Conservation (phyloP, 768 basidiomycete genomes). For the Boletus insuetus region DNA sequence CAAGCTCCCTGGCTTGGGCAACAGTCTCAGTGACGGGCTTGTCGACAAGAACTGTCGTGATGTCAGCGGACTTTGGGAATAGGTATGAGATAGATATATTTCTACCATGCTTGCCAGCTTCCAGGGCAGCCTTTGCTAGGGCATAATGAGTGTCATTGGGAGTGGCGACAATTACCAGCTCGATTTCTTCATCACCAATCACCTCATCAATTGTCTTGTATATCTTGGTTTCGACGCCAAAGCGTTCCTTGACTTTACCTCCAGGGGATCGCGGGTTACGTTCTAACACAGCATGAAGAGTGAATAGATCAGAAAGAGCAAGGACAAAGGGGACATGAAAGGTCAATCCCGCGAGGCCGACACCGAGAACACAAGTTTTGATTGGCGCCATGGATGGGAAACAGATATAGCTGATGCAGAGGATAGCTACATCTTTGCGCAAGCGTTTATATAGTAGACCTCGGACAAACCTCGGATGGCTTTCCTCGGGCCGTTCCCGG, state of each 20-base stretch:
- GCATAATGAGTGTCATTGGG: slow-evolving; percentile 73
- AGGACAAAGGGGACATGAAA: slow-evolving; percentile 83
- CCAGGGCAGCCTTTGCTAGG: slow-evolving; percentile 60
- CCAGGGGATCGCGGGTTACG: slow-evolving; percentile 59
- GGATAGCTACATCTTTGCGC: too few relatives aligned
- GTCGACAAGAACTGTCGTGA: slow-evolving; percentile 63
- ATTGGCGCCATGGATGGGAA: slow-evolving; percentile 42
- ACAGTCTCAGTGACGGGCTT: slow-evolving; percentile 70
- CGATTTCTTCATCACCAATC: slow-evolving; percentile 59
- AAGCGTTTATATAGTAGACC: too few relatives aligned
- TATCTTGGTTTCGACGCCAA: slow-evolving; percentile 56
- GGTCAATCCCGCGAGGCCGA: slow-evolving; percentile 71
- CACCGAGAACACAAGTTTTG: slow-evolving; percentile 69
- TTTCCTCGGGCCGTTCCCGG: not conserved
- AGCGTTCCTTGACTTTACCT: slow-evolving; percentile 64
- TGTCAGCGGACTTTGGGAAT: not conserved
- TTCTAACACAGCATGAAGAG: slow-evolving; percentile 71
- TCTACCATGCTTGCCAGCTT: slow-evolving; percentile 73
- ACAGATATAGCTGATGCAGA: too few relatives aligned
- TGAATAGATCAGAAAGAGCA: slow-evolving; percentile 67
- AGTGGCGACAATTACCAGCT: slow-evolving; percentile 66
- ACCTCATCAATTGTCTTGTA: slow-evolving; percentile 61
- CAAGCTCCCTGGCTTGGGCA: slow-evolving; percentile 58
- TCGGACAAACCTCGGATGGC: not conserved
- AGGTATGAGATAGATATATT: not conserved